These are phyloP conservation scores for Triangularia verruculosa DNA, from an alignment of 2,329 filamentous ascomycete genomes.

Conservation along the genomic window DNA sequence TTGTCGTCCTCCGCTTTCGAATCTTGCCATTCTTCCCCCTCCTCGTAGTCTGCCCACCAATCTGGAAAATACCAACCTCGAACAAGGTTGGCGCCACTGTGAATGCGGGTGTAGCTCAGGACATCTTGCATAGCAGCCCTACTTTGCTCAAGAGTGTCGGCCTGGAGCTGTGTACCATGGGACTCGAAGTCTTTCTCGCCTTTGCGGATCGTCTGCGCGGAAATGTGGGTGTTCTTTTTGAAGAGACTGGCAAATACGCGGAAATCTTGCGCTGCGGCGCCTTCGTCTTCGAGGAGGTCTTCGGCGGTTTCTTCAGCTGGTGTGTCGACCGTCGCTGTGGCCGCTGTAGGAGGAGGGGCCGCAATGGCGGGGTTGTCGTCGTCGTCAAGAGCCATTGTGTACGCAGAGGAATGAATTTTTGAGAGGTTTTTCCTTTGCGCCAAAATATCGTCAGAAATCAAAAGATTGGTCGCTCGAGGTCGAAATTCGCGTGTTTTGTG, in stretches of 20 bases:
- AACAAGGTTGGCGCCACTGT: conserved; percentile 63
- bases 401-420: background rate
- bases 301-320: conserved; percentile 43
- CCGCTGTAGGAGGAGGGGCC: conserved; percentile 5
- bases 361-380: conserved; percentile 26
- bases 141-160: conserved; percentile 73
- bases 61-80: conserved; percentile 73
- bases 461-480: background rate
- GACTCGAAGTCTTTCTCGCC: conserved; percentile 98
- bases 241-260: conserved; percentile 44
- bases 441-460: background rate
- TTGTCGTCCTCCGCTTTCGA: conserved; percentile 26
- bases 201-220: conserved; percentile 71
- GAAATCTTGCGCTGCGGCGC: conserved; percentile 66
- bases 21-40: conserved; percentile 10
- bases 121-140: conserved; percentile 87
- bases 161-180: conserved; percentile 81
- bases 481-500: background rate
- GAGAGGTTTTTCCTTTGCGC: background rate
- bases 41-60: conserved; percentile 41
- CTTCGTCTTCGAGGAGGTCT: conserved; percentile 70
- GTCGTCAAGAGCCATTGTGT: conserved; percentile 30
- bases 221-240: conserved; percentile 46
- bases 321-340: conserved; percentile 27
- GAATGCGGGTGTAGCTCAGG: conserved; percentile 71